Conservation (phyloP, 495 filamentous ascomycete genomes). For the Aspergillus leporis region DNA sequence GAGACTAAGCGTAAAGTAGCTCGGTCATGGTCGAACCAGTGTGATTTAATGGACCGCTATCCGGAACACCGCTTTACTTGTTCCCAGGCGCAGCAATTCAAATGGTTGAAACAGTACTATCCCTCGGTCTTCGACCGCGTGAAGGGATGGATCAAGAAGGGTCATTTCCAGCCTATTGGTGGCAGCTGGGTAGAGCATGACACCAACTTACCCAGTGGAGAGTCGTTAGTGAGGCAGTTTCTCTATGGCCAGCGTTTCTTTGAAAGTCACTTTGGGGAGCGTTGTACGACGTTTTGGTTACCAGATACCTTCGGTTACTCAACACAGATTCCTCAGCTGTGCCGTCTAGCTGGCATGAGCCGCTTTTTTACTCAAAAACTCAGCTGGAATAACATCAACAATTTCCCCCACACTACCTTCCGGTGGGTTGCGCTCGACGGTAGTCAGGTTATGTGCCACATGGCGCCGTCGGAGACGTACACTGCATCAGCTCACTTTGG, state of each 20-base stretch:
- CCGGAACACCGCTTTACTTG: constrained; percentile 90
- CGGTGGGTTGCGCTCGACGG: constrained; percentile 96
- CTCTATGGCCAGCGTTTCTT: constrained; percentile 93
- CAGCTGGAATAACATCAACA: constrained; percentile 98
- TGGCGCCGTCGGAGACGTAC: constrained; percentile 92
- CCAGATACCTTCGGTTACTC: constrained; percentile 98
- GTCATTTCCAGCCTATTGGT: constrained; percentile 90
- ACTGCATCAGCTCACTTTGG: constrained; percentile 94
- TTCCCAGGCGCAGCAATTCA: constrained; percentile 95
- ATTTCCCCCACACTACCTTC: constrained; percentile 97
- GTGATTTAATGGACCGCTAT: constrained; percentile 89
- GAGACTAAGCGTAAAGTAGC: constrained; percentile 98
- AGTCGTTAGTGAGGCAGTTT: constrained; percentile 94
- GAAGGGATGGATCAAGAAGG: constrained; percentile 84
- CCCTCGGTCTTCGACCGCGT: constrained; percentile 86
- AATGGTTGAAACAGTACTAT: constrained; percentile 91
- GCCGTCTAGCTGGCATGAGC: constrained; percentile 87
- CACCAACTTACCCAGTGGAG: constrained; percentile 93
- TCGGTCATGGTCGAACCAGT: constrained; percentile 94
- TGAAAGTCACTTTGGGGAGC: constrained; percentile 86
- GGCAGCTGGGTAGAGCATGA: constrained; percentile 99
- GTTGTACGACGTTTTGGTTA: constrained; percentile 91
- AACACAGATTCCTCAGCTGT: constrained; percentile 89
- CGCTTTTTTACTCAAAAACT: constrained; percentile 98
- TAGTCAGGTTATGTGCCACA: constrained; percentile 95